phyloP scores from a whole-genome alignment of 495 filamentous ascomycete species.

The Massariosphaeria phaeospora region DNA sequence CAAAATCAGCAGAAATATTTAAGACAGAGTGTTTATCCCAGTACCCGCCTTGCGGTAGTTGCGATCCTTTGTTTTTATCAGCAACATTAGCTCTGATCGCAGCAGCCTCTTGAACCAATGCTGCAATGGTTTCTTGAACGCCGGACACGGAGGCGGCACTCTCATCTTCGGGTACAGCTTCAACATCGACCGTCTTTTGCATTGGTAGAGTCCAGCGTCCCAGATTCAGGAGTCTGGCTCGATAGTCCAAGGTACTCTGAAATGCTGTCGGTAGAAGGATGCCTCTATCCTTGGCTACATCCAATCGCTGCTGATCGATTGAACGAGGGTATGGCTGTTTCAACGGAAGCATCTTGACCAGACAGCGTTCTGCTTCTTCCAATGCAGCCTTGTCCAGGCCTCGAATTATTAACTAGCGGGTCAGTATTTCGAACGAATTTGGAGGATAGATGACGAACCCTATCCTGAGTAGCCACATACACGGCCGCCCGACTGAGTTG shows the following conservation, averaged over 20 bases:
- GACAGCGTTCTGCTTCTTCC: conserved; percentile 22
- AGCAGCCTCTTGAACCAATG: neutral
- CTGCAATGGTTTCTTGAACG: neutral
- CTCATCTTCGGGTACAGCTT: neutral
- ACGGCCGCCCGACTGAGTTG: conserved; percentile 12
- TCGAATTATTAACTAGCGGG: conserved; percentile 14
- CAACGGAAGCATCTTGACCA: conserved; percentile 19
- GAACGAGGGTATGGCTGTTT: neutral
- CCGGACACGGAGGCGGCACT: neutral
- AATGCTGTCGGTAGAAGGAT: conserved; percentile 11
- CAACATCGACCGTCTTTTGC: neutral
- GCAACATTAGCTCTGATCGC: too few relatives aligned
- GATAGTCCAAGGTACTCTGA: conserved; percentile 14
- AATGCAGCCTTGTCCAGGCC: conserved; percentile 8
- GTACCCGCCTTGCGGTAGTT: neutral
- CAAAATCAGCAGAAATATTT: neutral
- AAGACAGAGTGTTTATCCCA: neutral
- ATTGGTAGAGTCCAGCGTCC: conserved; percentile 22
- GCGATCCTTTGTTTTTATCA: neutral
- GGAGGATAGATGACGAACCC: neutral
- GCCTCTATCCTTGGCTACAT: neutral
- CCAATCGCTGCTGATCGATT: neutral
- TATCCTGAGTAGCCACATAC: neutral
- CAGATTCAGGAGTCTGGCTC: conserved; percentile 1
- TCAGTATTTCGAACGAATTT: neutral